Evolutionary conservation across 2,329 filamentous ascomycete species (phyloP), one percentile per base, ranked within the genome.

Genomic region (Colletotrichum costaricense): DNA sequence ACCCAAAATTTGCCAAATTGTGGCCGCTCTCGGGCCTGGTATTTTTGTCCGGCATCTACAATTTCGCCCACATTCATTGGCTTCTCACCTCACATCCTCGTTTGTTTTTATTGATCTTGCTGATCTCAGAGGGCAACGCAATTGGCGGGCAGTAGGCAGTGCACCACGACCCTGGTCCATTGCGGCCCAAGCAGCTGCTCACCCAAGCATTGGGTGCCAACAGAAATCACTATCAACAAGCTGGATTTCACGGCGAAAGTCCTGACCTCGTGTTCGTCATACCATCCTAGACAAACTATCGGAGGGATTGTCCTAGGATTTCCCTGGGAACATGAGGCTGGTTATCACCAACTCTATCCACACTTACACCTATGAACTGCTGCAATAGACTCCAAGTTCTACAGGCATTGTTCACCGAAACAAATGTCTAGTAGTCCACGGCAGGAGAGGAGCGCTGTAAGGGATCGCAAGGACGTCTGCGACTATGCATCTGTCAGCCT

Each of bases 51-150:
- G 67, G 35, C 67, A 71, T 63, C 62, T 56, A 22, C 62, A 57
- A 57, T 66, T 63, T 71, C 60, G 19, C 49, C 16, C n/a, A 24
- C 67, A 60, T 63, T 58, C 71, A 73, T 73, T 73, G 71, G 71
- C 8, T 11, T 66, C 46, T 66, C 60, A 70, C 71, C 60, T 66
- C 12, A 30, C 30, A 57, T 42, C 60, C 71, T 66, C 26, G 46
- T 57, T 75, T 75, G 64, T 74, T 77, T 76, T 76, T 73, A 73
- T 76, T 74, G 65, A 72, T 58, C 63, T 72, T 73, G 73, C 73
- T 76, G 78, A 78, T 79, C 76, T 78, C 77, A 75, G 38, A 76
- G 78, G 73, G 74, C 60, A 57, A 71, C 60, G 67, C 70, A 71
- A 58, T 66, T 54, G 28, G 38, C 33, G 46, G 22, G 16, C 49